phyloP scores from a whole-genome alignment of 2,329 filamentous ascomycete genomes.

The Zopfia rhizophila region DNA sequence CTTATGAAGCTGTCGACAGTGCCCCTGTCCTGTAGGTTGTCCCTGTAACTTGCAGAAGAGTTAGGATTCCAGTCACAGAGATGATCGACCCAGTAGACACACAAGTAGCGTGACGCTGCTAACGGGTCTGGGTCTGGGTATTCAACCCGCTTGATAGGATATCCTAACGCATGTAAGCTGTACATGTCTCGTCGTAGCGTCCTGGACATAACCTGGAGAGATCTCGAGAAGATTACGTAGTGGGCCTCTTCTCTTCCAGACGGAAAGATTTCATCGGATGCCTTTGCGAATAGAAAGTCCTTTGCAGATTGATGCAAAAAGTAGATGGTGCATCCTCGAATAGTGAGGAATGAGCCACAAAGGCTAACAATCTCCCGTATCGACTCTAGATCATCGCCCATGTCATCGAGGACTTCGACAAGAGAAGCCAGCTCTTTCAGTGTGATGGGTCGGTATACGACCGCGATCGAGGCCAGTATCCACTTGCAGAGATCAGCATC shows the following conservation, averaged over 20 bases:
- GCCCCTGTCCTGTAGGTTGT: too few relatives aligned
- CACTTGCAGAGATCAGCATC: conserved; percentile 44
- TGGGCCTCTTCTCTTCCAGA: conserved; percentile 25
- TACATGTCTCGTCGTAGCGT: conserved; percentile 38
- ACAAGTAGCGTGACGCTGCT: conserved; percentile 35
- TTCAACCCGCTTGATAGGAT: conserved; percentile 28
- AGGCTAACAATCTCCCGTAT: conserved; percentile 38
- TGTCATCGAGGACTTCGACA: conserved; percentile 19
- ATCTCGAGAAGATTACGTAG: conserved; percentile 28
- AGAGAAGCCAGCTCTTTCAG: conserved; percentile 48
- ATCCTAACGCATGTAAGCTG: conserved; percentile 24
- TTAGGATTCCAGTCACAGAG: too few relatives aligned
- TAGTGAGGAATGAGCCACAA: conserved; percentile 55
- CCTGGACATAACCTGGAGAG: conserved; percentile 35
- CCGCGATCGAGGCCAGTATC: conserved; percentile 47
- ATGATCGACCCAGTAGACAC: conserved; percentile 50
- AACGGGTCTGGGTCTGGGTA: conserved; percentile 35
- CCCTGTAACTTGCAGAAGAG: too few relatives aligned
- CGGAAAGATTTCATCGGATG: conserved; percentile 39
- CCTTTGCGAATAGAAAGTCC: conserved; percentile 49
- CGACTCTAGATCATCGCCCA: conserved; percentile 16
- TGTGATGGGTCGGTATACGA: conserved; percentile 51
- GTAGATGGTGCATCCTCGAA: conserved; percentile 39
- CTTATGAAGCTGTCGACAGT: conserved; percentile 15
- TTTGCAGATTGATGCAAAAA: conserved; percentile 57